Percentiles rank a stretch among this genome's conserved stretches.
Conservation (phyloP, 176 grass and related monocot genomes). For the Ananas comosus region DNA sequence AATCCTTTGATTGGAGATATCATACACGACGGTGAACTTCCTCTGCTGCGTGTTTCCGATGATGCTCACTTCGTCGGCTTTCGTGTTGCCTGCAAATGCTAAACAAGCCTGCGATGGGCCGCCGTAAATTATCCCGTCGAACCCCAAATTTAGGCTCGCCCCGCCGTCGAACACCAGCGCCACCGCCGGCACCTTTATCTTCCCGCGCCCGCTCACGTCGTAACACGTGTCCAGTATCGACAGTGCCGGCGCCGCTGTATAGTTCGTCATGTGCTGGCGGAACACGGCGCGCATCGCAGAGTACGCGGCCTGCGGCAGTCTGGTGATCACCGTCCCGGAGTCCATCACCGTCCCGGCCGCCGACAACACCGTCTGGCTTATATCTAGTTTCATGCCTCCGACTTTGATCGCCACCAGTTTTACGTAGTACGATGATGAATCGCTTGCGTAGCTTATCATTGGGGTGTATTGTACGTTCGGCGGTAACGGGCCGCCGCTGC, state of each 20-base stretch:
- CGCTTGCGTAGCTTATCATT: conserved; percentile 22
- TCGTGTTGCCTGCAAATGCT: conserved; percentile 62
- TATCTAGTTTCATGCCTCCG: conserved; percentile 17
- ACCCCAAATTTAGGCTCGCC: conserved; percentile 28
- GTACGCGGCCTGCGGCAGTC: conserved; percentile 54
- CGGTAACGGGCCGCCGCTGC: conserved; percentile 9
- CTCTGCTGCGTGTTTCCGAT: conserved; percentile 83
- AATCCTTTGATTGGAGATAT: conserved; percentile 49
- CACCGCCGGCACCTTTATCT: conserved; percentile 44
- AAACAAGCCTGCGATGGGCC: conserved; percentile 60
- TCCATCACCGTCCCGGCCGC: conserved; percentile 32
- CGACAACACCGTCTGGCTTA: conserved; percentile 20
- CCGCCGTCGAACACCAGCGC: conserved; percentile 47
- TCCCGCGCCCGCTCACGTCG: conserved; percentile 42
- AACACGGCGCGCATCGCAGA: conserved; percentile 33
- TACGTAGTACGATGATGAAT: conserved; percentile 68
- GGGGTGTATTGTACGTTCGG: conserved; percentile 41
- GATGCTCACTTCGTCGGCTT: conserved; percentile 31
- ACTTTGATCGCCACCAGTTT: conserved; percentile 46
- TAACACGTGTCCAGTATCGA: conserved; percentile 89
- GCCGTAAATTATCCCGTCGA: conserved; percentile 57
- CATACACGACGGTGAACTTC: conserved; percentile 53
- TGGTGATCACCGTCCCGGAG: conserved; percentile 86
- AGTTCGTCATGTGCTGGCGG: conserved; percentile 31
- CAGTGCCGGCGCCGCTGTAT: conserved; percentile 35